Percentiles rank a stretch among this genome's conserved stretches.
Evolutionary conservation across 768 basidiomycete species (phyloP).

Genomic region (Arthromyces matolae): DNA sequence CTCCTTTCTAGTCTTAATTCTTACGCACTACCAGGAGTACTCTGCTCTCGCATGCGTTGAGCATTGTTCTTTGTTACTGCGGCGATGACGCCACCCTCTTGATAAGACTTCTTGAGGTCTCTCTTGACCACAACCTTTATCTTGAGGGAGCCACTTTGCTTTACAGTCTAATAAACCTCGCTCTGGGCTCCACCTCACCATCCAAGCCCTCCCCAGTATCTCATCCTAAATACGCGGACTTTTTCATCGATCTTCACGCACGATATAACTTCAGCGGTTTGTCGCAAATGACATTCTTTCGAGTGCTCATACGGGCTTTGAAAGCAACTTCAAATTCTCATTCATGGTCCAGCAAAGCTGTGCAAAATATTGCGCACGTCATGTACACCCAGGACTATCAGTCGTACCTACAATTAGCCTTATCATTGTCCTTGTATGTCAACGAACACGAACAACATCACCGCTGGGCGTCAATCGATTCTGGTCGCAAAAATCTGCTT

Average conservation of each 20-base stretch:
- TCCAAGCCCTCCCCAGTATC: slow-evolving; percentile 25
- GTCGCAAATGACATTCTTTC: slow-evolving; percentile 28
- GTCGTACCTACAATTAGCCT: slow-evolving; percentile 27
- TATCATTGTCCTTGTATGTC: slow-evolving; percentile 20
- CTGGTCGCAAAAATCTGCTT: neutral
- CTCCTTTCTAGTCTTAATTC: neutral
- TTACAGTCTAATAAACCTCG: slow-evolving; percentile 34
- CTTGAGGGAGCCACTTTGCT: slow-evolving; percentile 44
- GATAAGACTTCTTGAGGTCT: slow-evolving; percentile 46
- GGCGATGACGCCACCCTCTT: slow-evolving; percentile 47
- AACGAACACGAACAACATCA: no score
- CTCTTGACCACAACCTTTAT: slow-evolving; percentile 38
- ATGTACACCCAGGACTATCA: slow-evolving; percentile 13
- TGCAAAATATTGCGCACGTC: slow-evolving; percentile 27
- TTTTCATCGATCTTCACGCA: slow-evolving; percentile 42
- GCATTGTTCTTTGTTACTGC: slow-evolving; percentile 42
- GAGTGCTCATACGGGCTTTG: slow-evolving; percentile 30
- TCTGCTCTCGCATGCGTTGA: slow-evolving; percentile 50
- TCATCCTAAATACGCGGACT: slow-evolving; percentile 45
- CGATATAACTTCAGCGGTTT: slow-evolving; percentile 32
- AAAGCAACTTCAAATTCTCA: slow-evolving; percentile 4
- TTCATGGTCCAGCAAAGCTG: slow-evolving; percentile 42
- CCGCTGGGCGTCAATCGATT: no score
- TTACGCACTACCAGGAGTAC: slow-evolving; percentile 36
- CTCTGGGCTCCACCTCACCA: slow-evolving; percentile 30